Percentiles rank a stretch among this genome's conserved stretches.
phyloP scores from a whole-genome alignment of 768 basidiomycete genomes.

The Omphalotus guepiniiformis region DNA sequence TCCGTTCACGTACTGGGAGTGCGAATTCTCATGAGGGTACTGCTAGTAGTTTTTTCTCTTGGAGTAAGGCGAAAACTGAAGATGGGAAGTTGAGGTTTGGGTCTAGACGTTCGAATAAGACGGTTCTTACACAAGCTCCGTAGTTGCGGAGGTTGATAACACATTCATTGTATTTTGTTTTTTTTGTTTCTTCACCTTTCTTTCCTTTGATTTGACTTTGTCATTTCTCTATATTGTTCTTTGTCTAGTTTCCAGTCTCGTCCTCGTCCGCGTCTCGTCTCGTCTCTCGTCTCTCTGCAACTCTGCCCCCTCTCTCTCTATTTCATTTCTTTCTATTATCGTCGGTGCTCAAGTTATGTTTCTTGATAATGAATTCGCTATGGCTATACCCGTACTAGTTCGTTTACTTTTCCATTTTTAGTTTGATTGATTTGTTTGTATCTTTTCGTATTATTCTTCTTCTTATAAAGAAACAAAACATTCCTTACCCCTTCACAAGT shows the following conservation, averaged over 20 bases:
- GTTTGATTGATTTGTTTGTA: slow-evolving; percentile 1
- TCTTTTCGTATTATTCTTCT: slow-evolving; percentile 2
- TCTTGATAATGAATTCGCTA: slow-evolving; percentile 26
- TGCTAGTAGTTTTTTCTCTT: slow-evolving; percentile 64
- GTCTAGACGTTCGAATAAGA: slow-evolving; percentile 54
- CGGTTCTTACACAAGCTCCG: slow-evolving; percentile 15
- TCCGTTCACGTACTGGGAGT: slow-evolving; percentile 79
- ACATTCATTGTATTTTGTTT: slow-evolving; percentile 5
- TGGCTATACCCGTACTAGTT: slow-evolving; percentile 10
- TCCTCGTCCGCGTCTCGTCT: background rate
- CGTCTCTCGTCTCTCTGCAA: background rate
- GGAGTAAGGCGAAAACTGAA: slow-evolving; percentile 36
- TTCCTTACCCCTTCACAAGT: no score
- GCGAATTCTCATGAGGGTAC: slow-evolving; percentile 63
- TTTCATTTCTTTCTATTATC: background rate
- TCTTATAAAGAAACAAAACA: background rate
- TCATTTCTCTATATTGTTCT: background rate
- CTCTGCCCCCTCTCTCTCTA: background rate
- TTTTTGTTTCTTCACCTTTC: background rate
- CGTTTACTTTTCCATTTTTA: slow-evolving; percentile 10
- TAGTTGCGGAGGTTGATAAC: slow-evolving; percentile 4
- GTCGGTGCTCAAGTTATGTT: slow-evolving; percentile 18
- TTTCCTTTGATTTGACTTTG: background rate
- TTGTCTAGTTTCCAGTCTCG: background rate
- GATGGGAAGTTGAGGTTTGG: slow-evolving; percentile 73